These are phyloP conservation scores for Fusarium mundagurra DNA, from an alignment of 2,329 filamentous ascomycete genomes.

Conservation along the genomic window DNA sequence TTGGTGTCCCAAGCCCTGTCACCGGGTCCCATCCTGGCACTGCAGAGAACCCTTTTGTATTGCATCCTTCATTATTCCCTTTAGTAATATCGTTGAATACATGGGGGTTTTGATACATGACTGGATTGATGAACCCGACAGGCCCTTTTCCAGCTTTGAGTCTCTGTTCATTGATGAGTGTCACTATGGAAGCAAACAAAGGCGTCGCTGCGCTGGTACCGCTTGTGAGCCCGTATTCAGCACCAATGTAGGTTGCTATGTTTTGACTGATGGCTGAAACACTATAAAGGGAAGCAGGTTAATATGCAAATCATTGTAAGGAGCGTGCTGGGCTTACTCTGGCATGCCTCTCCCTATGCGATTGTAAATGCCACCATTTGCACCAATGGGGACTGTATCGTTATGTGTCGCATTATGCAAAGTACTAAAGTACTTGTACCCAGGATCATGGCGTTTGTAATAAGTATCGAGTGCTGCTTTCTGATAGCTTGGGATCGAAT, in stretches of 20 bases:
- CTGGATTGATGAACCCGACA: not conserved
- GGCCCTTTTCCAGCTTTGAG: not conserved
- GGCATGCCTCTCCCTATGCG: not conserved
- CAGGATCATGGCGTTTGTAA: not conserved
- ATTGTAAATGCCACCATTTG: not conserved
- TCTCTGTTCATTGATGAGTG: not conserved
- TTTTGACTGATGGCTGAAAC: not conserved
- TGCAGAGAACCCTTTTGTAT: not conserved
- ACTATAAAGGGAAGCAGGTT: fast-evolving
- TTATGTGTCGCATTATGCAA: not conserved
- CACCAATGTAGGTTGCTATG: not conserved
- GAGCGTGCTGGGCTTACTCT: not conserved
- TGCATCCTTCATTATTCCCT: not conserved
- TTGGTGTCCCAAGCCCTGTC: not conserved
- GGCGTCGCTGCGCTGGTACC: not conserved
- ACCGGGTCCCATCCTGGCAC: not conserved
- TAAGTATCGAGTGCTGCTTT: not conserved
- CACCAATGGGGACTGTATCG: not conserved
- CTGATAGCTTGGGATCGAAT: not conserved
- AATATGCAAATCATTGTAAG: not conserved
- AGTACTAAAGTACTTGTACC: not conserved
- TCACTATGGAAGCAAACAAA: not conserved
- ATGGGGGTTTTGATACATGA: not conserved
- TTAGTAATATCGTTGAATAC: not conserved
- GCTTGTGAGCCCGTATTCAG: not conserved